Evolutionary conservation across 1,139 yeast species (phyloP).

Genomic region (Kurtzmaniella quercitrusa): DNA sequence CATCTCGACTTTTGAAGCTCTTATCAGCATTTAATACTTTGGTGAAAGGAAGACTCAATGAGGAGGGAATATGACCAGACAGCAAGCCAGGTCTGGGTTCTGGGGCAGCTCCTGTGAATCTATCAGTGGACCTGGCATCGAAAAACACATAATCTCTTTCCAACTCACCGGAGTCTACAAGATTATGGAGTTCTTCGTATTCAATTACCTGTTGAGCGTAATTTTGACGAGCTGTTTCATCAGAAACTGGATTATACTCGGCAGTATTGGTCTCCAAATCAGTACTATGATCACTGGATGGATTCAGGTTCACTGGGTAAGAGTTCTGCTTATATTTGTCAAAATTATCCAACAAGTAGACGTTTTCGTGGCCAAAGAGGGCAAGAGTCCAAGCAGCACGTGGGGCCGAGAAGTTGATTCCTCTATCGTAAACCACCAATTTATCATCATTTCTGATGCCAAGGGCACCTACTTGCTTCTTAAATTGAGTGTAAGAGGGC

Average conservation of each 20-base stretch:
- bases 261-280: constrained; percentile 7
- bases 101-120: constrained; percentile 74
- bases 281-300: constrained; percentile 14
- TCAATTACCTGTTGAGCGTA: constrained; percentile 52
- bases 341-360: constrained; percentile 68
- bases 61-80: constrained; percentile 86
- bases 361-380: constrained; percentile 68
- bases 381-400: constrained; percentile 88
- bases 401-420: constrained; percentile 83
- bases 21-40: constrained; percentile 50
- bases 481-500: constrained; percentile 58
- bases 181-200: constrained; percentile 57
- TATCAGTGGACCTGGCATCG: constrained; percentile 76
- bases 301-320: constrained; percentile 21
- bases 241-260: constrained; percentile 18
- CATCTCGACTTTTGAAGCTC: constrained; percentile 45
- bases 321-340: constrained; percentile 39
- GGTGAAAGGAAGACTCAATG: constrained; percentile 72
- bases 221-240: constrained; percentile 19
- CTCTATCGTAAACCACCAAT: constrained; percentile 79
- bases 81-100: constrained; percentile 87
- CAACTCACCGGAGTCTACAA: constrained; percentile 49
- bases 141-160: constrained; percentile 49
- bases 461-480: constrained; percentile 43
- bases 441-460: constrained; percentile 48